Conservation (phyloP, 768 basidiomycete species). For the Scleroderma bovista region DNA sequence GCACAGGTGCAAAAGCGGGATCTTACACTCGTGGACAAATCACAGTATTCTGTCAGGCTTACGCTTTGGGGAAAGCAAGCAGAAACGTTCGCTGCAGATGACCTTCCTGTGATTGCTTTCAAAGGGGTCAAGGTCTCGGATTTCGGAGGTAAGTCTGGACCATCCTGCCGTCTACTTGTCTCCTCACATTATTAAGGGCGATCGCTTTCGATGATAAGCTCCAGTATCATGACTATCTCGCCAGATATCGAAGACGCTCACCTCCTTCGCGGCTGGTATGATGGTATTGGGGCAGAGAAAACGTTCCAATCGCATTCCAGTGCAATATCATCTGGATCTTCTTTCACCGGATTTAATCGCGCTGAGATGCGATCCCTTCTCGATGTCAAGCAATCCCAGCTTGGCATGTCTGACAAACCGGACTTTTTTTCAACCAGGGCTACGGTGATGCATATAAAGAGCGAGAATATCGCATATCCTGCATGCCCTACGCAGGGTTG, state of each 20-base stretch:
- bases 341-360: conserved; percentile 52
- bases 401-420: conserved; percentile 70
- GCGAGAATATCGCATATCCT: conserved; percentile 79
- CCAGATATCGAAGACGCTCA: conserved; percentile 93
- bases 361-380: conserved; percentile 66
- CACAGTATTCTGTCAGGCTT: conserved; percentile 69
- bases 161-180: conserved; percentile 1
- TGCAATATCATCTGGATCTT: conserved; percentile 29
- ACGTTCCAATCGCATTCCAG: conserved; percentile 71
- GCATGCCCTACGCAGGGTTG: conserved; percentile 79
- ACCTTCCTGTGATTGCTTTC: conserved; percentile 78
- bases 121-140: conserved; percentile 93
- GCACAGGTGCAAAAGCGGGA: conserved; percentile 83
- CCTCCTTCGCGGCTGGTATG: conserved; percentile 87
- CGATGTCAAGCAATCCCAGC: conserved; percentile 72
- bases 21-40: conserved; percentile 79
- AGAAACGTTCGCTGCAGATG: conserved; percentile 61
- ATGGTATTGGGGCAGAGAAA: conserved; percentile 54
- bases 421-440: conserved; percentile 80
- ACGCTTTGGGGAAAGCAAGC: conserved; percentile 98
- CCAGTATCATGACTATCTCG: conserved; percentile 76
- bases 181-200: conserved; percentile 46
- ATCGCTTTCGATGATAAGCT: conserved; percentile 76
- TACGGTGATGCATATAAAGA: conserved; percentile 84
- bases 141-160: conserved; percentile 57